Conservation (phyloP, 2,329 filamentous ascomycete genomes). For the Microcera coccophila region DNA sequence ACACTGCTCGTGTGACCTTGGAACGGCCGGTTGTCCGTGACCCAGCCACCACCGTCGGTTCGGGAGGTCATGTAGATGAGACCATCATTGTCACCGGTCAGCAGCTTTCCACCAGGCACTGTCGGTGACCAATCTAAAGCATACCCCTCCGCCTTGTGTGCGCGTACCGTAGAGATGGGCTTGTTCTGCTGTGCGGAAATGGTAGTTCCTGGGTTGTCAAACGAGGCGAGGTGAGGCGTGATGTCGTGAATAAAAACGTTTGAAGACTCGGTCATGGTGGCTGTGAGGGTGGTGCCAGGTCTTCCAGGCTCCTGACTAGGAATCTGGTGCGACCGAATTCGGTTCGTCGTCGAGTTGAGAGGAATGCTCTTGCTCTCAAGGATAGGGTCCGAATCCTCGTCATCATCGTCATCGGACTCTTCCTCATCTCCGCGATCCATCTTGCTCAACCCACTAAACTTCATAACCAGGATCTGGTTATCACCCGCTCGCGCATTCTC, state of each 20-base stretch:
- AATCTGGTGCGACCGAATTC: constrained; percentile 81
- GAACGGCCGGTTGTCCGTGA: constrained; percentile 80
- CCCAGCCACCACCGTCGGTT: constrained; percentile 83
- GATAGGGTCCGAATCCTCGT: constrained; percentile 79
- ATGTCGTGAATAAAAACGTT: constrained; percentile 93
- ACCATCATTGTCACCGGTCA: constrained; percentile 89
- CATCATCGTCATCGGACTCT: constrained; percentile 68
- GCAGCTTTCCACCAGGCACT: constrained; percentile 73
- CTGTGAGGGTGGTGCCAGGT: constrained; percentile 78
- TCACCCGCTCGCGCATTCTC: constrained; percentile 70
- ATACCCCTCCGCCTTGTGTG: constrained; percentile 92
- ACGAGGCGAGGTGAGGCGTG: constrained; percentile 80
- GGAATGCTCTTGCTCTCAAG: constrained; percentile 90
- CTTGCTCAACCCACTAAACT: constrained; percentile 84
- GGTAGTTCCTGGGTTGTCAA: constrained; percentile 80
- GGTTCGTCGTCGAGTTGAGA: constrained; percentile 83
- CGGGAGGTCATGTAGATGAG: constrained; percentile 84
- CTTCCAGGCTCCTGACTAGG: constrained; percentile 66
- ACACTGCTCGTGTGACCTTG: constrained; percentile 79
- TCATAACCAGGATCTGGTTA: constrained; percentile 93
- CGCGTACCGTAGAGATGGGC: constrained; percentile 79
- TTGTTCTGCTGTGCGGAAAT: constrained; percentile 83
- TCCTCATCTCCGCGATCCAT: constrained; percentile 71
- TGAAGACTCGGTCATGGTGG: constrained; percentile 86
- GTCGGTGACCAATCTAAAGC: constrained; percentile 91